Conservation (phyloP, 2,329 filamentous ascomycete species). For the Diplodia mutila region DNA sequence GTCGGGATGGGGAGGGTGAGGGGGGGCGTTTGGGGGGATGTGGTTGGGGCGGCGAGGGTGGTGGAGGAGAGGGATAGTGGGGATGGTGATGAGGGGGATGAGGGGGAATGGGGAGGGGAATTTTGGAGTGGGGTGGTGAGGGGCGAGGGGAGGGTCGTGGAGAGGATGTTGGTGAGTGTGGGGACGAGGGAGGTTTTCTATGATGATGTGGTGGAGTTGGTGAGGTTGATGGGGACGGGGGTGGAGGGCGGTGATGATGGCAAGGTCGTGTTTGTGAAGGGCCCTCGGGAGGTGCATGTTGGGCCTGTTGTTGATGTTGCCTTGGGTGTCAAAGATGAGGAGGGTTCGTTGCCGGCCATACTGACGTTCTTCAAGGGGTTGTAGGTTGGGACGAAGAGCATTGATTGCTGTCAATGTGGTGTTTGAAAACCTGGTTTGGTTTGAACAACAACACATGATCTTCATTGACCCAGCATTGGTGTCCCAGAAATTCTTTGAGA, state of each 20-base stretch:
- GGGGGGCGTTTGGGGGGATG: conserved; percentile 4
- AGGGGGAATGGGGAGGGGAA: neutral
- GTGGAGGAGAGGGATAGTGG: neutral
- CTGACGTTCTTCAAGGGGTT: neutral
- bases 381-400: neutral
- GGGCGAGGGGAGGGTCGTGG: neutral
- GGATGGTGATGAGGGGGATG: no score
- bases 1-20: neutral
- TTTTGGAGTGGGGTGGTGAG: conserved; percentile 7
- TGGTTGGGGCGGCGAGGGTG: neutral
- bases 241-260: neutral
- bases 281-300: conserved; percentile 2
- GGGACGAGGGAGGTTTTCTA: conserved; percentile 18
- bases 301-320: conserved; percentile 5
- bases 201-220: conserved; percentile 5
- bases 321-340: neutral
- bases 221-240: neutral
- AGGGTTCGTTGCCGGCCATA: neutral
- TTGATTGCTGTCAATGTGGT: neutral
- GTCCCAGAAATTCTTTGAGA: neutral
- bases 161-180: conserved; percentile 4
- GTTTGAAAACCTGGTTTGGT: neutral
- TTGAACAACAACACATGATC: neutral
- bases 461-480: neutral
- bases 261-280: conserved; percentile 2